phyloP scores from a whole-genome alignment of 805 yeast species.

The Ogataea henricii region DNA sequence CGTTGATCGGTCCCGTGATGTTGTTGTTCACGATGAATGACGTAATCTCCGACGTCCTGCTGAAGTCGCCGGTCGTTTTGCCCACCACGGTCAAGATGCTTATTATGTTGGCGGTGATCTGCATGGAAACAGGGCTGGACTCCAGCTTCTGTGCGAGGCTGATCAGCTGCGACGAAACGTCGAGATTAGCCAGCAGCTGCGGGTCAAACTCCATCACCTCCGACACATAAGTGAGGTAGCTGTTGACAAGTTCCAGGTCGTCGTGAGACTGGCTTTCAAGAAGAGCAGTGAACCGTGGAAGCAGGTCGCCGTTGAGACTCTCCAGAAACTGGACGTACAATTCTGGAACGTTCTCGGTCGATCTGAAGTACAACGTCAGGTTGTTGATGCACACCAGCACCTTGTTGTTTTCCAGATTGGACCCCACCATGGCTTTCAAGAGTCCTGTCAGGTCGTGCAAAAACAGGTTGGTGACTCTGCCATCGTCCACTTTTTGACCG shows the following conservation, averaged over 20 bases:
- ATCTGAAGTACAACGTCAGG: conserved; percentile 41
- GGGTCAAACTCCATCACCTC: conserved; percentile 17
- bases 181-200: neutral
- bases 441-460: conserved; percentile 25
- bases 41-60: conserved; percentile 21
- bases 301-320: conserved; percentile 13
- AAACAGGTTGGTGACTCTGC: conserved; percentile 17
- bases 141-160: conserved; percentile 8
- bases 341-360: conserved; percentile 31
- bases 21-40: conserved; percentile 31
- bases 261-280: conserved; percentile 6
- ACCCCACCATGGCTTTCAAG: conserved; percentile 43
- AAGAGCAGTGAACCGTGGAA: conserved; percentile 11
- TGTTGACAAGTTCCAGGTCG: conserved; percentile 20
- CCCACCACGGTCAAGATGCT: conserved; percentile 31
- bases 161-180: conserved; percentile 5
- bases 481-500: neutral
- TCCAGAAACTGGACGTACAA: conserved; percentile 13
- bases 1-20: conserved; percentile 21
- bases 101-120: conserved; percentile 23
- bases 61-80: conserved; percentile 21
- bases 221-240: conserved; percentile 21
- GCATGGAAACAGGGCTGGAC: conserved; percentile 15
- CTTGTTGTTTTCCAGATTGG: conserved; percentile 53
- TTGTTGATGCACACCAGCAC: conserved; percentile 72